Evolutionary conservation across 306 rosid genomes (phyloP), one percentile per base, ranked within the genome.

Genomic region (Geum urbanum): DNA sequence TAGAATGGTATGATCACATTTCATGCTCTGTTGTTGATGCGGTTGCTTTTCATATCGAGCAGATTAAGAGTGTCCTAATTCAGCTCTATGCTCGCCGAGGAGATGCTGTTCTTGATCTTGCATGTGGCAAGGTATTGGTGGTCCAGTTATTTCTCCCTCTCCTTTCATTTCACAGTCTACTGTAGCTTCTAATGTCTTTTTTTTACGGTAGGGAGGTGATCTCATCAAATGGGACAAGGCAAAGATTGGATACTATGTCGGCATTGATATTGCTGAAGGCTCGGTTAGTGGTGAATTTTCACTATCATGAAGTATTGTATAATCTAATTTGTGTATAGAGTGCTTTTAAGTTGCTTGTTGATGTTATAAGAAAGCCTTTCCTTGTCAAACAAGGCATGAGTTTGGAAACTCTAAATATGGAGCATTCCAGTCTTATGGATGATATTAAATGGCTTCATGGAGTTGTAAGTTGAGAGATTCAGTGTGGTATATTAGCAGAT

Each of bases 221-320:
- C 97, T 94, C 64, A 91, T 94, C 82, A 91, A 94, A 86, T 94
- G 99, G 99, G 99, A 94, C 84, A 94, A 94, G 78, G 96, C 99
- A 39, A 94, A 83, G 79, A 51, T 94, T 84, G 99, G 96, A 58
- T 94, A 94, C 66, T 94, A 94, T 75, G 99, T 94, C 79, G 99
- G 99, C 49, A 79, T 94, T 76, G 99, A 94, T 80, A 94, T 94
- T 24, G 97, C 99, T 8, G 96, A 91, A 57, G 99, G 99, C 70
- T 94, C 99, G 0, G 99, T 89, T 79, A 87, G 95, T 80, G 58
- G 71, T 79, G 24, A 37, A 41, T 27, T 27, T 27, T 27, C 6
- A 70, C 70, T 62, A 7, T 55, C 48, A 19, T 18, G 50, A 1
- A 2, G 7, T 10, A 22, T 27, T 27, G 32, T 18, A 14, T 51